Base-by-base conservation (phyloP, 176 grass and related monocot species). In the Paspalum notatum region DNA sequence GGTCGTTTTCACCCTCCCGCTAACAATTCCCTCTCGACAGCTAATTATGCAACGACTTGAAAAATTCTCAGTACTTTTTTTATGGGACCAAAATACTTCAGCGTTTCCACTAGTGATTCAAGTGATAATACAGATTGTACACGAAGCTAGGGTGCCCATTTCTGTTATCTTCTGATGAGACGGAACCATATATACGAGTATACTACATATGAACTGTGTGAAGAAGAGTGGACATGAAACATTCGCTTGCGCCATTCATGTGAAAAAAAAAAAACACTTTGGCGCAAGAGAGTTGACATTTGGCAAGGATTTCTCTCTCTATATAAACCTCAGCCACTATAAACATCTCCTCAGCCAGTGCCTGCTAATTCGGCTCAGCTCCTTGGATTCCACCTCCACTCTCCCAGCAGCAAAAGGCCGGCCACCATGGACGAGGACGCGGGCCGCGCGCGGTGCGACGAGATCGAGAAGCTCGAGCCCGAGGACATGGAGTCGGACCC, bases 401-500 rank as follows among this genome's bases (percentile, higher is more conserved):
- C 32, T 3, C 3, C 32, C 32, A 32, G 32, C 2, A 32, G 32
- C 32, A 2, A 32, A 32, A 32, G n/a, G n/a, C n/a, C 32, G 32
- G 32, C 32, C 32, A 32, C 32, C 32, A 32, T 32, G 32, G 32
- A 32, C 32, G 32, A n/a, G n/a, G n/a, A 6, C 68, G 32, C 27
- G 47, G 48, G 20, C 16, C 48, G 38, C 20, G 12, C 18, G 3
- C 18, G 11, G 2, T 39, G 12, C 68, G 8, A 14, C 2, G 58
- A 14, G 9, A 55, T 27, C 44, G 77, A 84, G 84, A 89, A 87
- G 32, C 32, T 3, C 3, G 32, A 32, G 15, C 4, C 62, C 0
- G 86, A 22, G 43, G 86, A 92, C 56, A 59, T 42, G 42, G 91
- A 90, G 80, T 84, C 80, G 0, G 87, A 84, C 62, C 63, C 87